phyloP scores from a whole-genome alignment of 106 monocot species.

The Cymbidium sinense region DNA sequence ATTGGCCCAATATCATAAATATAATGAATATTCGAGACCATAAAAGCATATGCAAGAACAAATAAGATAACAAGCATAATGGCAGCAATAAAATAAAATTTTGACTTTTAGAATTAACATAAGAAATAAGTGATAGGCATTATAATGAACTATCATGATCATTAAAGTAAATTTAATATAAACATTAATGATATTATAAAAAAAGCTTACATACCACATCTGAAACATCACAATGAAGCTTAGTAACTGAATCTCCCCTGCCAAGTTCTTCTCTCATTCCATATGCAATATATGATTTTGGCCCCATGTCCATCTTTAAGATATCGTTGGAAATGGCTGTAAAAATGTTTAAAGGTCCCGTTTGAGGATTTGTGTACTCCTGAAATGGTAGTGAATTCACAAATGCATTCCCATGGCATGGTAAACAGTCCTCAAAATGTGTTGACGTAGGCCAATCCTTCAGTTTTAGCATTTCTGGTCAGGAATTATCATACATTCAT shows the following conservation, averaged over 20 bases:
- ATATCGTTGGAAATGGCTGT: background rate
- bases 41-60: too few species aligned
- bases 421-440: constrained; percentile 20
- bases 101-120: too few species aligned
- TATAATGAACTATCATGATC: background rate
- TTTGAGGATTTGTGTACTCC: constrained; percentile 27
- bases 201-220: constrained; percentile 46
- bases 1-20: too few species aligned
- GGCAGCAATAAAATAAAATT: too few species aligned
- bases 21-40: too few species aligned
- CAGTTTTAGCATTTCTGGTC: constrained; percentile 79
- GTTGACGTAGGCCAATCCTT: constrained; percentile 78
- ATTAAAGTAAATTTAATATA: background rate
- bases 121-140: background rate
- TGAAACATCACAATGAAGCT: constrained; percentile 37
- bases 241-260: constrained; percentile 75
- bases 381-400: constrained; percentile 52
- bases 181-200: background rate
- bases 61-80: background rate
- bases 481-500: constrained; percentile 43
- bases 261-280: too few species aligned
- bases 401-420: constrained; percentile 45
- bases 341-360: too few species aligned
- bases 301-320: too few species aligned
- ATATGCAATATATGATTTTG: too few species aligned